Base-by-base conservation (phyloP, 257 asterid species). In the Solanum paucissectum region DNA sequence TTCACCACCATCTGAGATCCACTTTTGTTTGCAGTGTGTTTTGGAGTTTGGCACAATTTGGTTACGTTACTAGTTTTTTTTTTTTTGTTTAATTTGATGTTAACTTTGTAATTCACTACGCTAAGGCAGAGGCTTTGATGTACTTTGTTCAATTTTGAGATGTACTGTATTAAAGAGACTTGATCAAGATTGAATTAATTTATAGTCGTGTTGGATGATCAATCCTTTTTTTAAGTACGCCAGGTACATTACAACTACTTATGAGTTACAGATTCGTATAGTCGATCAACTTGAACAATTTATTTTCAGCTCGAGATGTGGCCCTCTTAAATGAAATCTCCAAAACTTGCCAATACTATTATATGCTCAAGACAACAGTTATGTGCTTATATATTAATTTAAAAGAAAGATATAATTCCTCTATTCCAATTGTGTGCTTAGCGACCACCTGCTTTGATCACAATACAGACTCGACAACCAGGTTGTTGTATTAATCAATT, bases 1-100 rank as follows among this genome's bases (percentile, higher is more conserved):
- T 84, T 87, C 55, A 86, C 36, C 79, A 38, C 60, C 21, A 84
- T 74, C 7, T 88, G 82, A 87, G 86, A n/a, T 81, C 68, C 66
- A 27, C 0, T 81, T 14, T 81, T 46, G 9, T 46, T 46, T 42
- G 38, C 37, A 42, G 34, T 7, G 20, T 18, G 29, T 18, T 18
- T 71, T 74, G 83, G 52, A 37, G 20, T 74, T 72, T 20, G 69
- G 20, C 66, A 29, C 66, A 27, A 18, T 44, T 79, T 79, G 85
- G 25, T 16, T 14, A 14, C 60, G 60, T 27, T 79, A 27, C n/a
- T 0, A 7, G 3, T 13, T 25, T 25, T 42, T 13, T 4, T 11
- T 23, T 6, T 13, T 13, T 1, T 38, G 7, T 77, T 44, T 49
- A 29, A 16, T 44, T 29, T 44, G 62, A 25, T 79, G 27, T 79